These are phyloP conservation scores for Samsoniella hepiali DNA, from an alignment of 2,329 filamentous ascomycete genomes.

Conservation along the genomic window DNA sequence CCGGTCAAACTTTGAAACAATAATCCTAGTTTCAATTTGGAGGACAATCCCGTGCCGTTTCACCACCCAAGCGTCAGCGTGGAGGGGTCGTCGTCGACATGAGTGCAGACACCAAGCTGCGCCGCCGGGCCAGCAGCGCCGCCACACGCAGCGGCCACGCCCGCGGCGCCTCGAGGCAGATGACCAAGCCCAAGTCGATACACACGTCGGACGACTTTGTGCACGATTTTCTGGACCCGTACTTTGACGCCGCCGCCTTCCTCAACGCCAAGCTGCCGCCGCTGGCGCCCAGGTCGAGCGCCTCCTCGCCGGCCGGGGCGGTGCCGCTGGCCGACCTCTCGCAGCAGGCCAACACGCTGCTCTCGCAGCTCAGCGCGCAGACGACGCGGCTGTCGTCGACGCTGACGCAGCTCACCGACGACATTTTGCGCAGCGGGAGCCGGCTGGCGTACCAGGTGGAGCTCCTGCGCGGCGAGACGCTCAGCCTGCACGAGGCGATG, in stretches of 20 bases:
- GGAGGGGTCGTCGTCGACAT: conserved; percentile 22
- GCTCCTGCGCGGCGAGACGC: conserved; percentile 81
- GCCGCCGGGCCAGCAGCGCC: conserved; percentile 46
- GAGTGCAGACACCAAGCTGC: conserved; percentile 31
- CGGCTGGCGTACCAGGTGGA: conserved; percentile 93
- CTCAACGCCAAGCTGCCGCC: conserved; percentile 76
- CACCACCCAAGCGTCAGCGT: background rate
- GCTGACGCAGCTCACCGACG: conserved; percentile 87
- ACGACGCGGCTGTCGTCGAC: conserved; percentile 77
- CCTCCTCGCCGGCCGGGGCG: conserved; percentile 28
- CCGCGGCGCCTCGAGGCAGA: conserved; percentile 36
- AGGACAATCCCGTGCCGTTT: too few species aligned
- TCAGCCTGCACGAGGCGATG: conserved; percentile 75
- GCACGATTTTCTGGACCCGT: conserved; percentile 68
- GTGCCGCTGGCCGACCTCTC: conserved; percentile 74
- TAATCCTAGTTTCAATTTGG: too few species aligned
- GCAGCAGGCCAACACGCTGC: conserved; percentile 74
- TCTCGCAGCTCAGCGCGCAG: conserved; percentile 85
- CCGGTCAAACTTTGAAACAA: background rate
- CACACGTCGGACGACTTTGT: conserved; percentile 71
- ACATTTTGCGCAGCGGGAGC: conserved; percentile 85
- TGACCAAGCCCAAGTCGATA: conserved; percentile 49
- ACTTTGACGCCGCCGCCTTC: conserved; percentile 81
- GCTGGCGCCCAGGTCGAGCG: conserved; percentile 47
- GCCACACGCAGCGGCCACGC: conserved; percentile 41